Evolutionary conservation across 2,329 filamentous ascomycete species (phyloP), one percentile per base, ranked within the genome.

Genomic region (Fusarium sp.): DNA sequence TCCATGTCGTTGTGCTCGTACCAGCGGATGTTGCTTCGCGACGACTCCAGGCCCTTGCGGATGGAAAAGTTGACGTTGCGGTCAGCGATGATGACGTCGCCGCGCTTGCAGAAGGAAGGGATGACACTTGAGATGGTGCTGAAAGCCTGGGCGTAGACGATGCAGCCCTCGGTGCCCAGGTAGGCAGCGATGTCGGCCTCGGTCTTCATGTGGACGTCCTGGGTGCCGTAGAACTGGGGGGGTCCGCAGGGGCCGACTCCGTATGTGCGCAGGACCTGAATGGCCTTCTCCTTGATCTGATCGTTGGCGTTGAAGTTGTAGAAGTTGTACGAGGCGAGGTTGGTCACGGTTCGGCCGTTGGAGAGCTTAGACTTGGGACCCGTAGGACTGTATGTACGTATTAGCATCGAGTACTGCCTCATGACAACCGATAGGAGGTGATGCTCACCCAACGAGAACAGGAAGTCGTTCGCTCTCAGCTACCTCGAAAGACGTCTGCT

Each of bases 71-170:
- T 98, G 81, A 97, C 93, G 38, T 95, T 94, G 76, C 93, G 93
- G 84, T 99, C 97, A 47, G 95, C 97, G 63, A 99, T 94, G 78
- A 99, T 98, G 80, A 98, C 94, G 82, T 99, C 97, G 60, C 97
- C 97, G 79, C 97, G 91, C 87, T 99, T 99, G 82, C 94, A 97
- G 81, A 99, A 99, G 2, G 95, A 93, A 0, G 97, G 97, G 71
- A 99, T 98, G 25, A 98, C 95, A 81, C 94, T 96, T n/a, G 94
- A 95, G 70, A 98, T 97, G 45, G 97, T 98, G 29, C 94, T 97
- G 82, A 99, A 98, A 5, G 95, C 93, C 81, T 99, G 97, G 1
- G 97, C 94, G 80, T 99, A 99, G 69, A 99, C 92, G 76, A 99
- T 98, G 80, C 95, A 97, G 35, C 93, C 92, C 64, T 95, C 91